Evolutionary conservation across 306 rosid species (phyloP).

Genomic region (Pterocarpus santalinus): DNA sequence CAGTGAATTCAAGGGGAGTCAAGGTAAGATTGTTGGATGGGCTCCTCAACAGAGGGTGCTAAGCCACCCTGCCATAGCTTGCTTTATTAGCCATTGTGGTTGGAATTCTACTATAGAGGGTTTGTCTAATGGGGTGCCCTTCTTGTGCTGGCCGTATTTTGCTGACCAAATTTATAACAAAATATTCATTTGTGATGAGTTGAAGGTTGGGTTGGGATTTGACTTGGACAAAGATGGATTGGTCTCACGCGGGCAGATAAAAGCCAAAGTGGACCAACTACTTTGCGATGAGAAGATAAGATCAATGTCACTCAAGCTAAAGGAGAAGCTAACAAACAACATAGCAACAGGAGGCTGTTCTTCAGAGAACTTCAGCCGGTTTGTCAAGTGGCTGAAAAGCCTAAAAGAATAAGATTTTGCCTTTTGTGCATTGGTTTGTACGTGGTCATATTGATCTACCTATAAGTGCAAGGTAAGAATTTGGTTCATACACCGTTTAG

Average conservation of each 20-base stretch:
- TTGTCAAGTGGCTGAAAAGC: not conserved
- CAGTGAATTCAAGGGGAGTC: constrained; percentile 20
- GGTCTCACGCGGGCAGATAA: constrained; percentile 34
- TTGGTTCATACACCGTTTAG: no score
- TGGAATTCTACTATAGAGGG: constrained; percentile 57
- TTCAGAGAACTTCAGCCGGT: not conserved
- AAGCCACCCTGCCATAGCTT: not conserved
- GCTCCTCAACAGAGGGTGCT: constrained; percentile 52
- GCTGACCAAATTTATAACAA: constrained; percentile 42
- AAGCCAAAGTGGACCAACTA: constrained; percentile 46
- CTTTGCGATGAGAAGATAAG: constrained; percentile 18
- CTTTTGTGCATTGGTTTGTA: not conserved
- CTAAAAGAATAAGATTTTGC: not conserved
- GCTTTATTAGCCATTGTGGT: constrained; percentile 44
- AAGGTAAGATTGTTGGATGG: constrained; percentile 43
- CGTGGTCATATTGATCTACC: not conserved
- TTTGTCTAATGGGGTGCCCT: constrained; percentile 45
- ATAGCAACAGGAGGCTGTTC: constrained; percentile 44
- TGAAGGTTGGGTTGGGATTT: constrained; percentile 53
- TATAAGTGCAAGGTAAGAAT: no score
- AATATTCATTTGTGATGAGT: constrained; percentile 49
- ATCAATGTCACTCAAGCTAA: constrained; percentile 28
- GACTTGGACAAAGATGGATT: constrained; percentile 42
- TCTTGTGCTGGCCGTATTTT: constrained; percentile 57
- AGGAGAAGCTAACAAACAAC: not conserved